Base-by-base conservation (phyloP, 1,284 basidiomycete genomes). In the Ceratobasidium sp. region DNA sequence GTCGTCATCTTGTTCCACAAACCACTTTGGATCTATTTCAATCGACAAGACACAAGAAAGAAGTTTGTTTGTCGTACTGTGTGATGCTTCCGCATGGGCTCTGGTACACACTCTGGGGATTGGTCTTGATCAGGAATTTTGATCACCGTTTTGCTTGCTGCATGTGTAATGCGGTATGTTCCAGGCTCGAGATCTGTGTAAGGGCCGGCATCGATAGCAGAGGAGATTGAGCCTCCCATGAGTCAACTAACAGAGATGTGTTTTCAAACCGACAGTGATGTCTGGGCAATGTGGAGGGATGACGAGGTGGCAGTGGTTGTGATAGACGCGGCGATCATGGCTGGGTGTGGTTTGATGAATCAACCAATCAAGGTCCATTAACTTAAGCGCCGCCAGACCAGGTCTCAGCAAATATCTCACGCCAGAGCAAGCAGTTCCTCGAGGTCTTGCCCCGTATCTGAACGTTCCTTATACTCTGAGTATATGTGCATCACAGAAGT, bases 161-260 rank as follows among this genome's bases (percentile, higher is more conserved):
- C 26, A 50, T 69, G 46, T 33, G 20, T 33, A 50, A 69, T 69
- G 17, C 66, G 66, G 28, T 69, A 69, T 69, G 50, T 69, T 15
- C 66, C 66, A 1, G 66, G 66, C 48, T 69, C 48, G 10, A 69
- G 48, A 1, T 40, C 66, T 6, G 48, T 69, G 23, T 23, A 54
- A 33, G 66, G 66, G 9, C 15, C 52, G n/a, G 52, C 6, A 5
- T 54, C 15, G n/a, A 54, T 7, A 54, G 52, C 52, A 20, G 52
- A 46, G 13, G 44, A 46, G 13, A 46, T 54, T 23, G 12, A 12
- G 52, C 12, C 17, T 15, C n/a, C 52, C 52, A 54, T 54, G 15
- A 4, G 52, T 54, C 52, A 20, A 54, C 4, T 7, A 57, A 26
- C 23, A 57, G 7, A 28, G 56, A 9, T 4, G 3, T 9, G 56